Base-by-base conservation (phyloP, 345 rosid genomes). In the Capsella bursapastoris region DNA sequence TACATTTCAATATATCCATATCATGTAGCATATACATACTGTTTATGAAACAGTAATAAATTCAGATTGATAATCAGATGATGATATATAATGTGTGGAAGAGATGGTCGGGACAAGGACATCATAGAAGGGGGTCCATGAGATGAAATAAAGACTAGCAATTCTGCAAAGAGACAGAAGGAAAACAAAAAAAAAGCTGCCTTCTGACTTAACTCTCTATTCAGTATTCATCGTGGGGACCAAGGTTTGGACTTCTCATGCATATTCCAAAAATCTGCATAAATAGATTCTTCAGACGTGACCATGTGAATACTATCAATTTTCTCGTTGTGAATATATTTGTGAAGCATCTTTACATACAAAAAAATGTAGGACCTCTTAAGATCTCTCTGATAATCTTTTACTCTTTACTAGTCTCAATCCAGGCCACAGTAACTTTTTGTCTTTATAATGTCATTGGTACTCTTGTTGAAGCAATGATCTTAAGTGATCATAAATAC, bases 61-160 rank as follows among this genome's bases (percentile, higher is more conserved):
- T 61, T 60, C 31, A 62, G 79, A 68, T 40, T 67, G 62, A 59
- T 16, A 41, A 43, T 44, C 28, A 64, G 34, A 74, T 65, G 52
- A 59, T 34, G 25, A 34, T 34, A 29, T 56, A 64, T 70, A 56
- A 63, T 69, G 38, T 69, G 80, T 56, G 75, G 75, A 69, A 70
- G 75, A 37, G 75, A 76, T 70, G 80, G 71, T 76, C 60, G 65
- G 59, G 63, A 75, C 74, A 75, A 75, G 73, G 64, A 68, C 79
- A 68, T 61, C 11, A 18, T 22, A 22, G 53, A 60, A 75, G 62
- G 61, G 80, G 80, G 72, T 38, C 80, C 72, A 59, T 57, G 61
- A 64, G 66, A 70, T 37, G 75, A 76, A 56, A 64, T 55, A 64
- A 57, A 70, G 72, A 71, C 71, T n/a, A 57, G 50, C 72, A 65